Percentiles rank a stretch among this genome's conserved stretches.
These are phyloP conservation scores for Mycena maculata DNA, from an alignment of 768 basidiomycete genomes.

Conservation along the genomic window DNA sequence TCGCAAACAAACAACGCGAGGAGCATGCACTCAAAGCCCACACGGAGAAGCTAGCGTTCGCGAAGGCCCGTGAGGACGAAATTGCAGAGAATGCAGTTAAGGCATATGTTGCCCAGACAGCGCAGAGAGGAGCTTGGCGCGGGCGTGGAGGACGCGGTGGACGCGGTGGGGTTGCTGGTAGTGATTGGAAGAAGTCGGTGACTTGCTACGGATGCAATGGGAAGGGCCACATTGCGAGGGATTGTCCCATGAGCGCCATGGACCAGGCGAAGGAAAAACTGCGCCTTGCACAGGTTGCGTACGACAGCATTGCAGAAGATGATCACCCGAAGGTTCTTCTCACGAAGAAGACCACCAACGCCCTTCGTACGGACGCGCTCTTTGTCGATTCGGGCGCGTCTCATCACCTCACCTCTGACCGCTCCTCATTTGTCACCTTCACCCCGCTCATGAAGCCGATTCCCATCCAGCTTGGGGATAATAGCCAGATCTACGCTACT, in stretches of 20 bases:
- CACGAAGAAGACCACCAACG: conserved; percentile 9
- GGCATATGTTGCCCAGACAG: conserved; percentile 1
- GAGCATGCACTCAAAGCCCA: conserved; percentile 1
- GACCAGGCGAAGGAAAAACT: neutral
- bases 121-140: neutral
- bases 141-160: neutral
- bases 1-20: neutral
- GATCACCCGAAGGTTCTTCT: conserved; percentile 9
- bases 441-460: conserved; percentile 7
- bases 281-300: conserved; percentile 6
- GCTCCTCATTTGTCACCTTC: neutral
- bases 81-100: neutral
- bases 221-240: neutral
- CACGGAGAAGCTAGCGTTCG: neutral
- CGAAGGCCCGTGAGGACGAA: neutral
- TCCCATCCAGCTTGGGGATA: conserved; percentile 7
- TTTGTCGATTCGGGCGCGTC: conserved; percentile 7
- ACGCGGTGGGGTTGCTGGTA: neutral
- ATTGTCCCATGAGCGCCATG: neutral
- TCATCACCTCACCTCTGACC: neutral
- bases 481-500: neutral
- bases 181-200: neutral
- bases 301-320: neutral
- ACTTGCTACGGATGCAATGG: neutral
- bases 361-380: neutral